Percentiles rank a stretch among this genome's conserved stretches.
Conservation (phyloP, 2,329 filamentous ascomycete genomes). For the Monosporascus sp. region DNA sequence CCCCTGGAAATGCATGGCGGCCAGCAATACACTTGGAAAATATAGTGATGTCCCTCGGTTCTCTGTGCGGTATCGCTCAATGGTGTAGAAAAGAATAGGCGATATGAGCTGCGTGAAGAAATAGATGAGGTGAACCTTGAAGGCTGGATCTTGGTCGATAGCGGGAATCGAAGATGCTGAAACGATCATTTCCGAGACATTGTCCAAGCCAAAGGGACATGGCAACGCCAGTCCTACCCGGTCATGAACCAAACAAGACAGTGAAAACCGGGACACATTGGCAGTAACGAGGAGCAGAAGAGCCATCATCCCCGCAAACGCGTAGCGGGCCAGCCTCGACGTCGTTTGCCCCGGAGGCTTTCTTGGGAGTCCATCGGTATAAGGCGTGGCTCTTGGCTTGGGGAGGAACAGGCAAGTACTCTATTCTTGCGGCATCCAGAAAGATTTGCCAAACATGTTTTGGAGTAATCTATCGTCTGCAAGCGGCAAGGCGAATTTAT, state of each 20-base stretch:
- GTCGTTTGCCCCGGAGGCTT: not conserved
- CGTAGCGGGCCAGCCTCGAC: not conserved
- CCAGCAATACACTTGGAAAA: no score
- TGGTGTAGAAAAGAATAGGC: slow-evolving; percentile 16
- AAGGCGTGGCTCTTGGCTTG: slow-evolving; percentile 10
- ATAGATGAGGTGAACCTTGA: slow-evolving; percentile 6
- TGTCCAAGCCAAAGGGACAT: no score
- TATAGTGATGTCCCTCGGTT: slow-evolving; percentile 8
- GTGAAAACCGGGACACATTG: not conserved
- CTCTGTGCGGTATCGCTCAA: slow-evolving; percentile 19
- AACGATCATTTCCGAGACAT: not conserved
- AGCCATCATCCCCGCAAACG: not conserved
- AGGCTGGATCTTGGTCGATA: not conserved
- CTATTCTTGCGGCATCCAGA: slow-evolving; percentile 2
- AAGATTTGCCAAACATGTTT: not conserved
- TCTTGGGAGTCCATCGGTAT: slow-evolving; percentile 12
- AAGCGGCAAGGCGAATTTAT: not conserved
- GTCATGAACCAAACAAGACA: no score
- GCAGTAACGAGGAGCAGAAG: not conserved
- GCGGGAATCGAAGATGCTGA: not conserved
- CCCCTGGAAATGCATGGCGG: no score
- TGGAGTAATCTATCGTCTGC: not conserved
- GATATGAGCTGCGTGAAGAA: slow-evolving; percentile 15
- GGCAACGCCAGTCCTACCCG: no score
- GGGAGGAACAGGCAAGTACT: slow-evolving; percentile 5